Conservation (phyloP, 371 early-diverging fungal genomes). For the Rhizopus delemar region DNA sequence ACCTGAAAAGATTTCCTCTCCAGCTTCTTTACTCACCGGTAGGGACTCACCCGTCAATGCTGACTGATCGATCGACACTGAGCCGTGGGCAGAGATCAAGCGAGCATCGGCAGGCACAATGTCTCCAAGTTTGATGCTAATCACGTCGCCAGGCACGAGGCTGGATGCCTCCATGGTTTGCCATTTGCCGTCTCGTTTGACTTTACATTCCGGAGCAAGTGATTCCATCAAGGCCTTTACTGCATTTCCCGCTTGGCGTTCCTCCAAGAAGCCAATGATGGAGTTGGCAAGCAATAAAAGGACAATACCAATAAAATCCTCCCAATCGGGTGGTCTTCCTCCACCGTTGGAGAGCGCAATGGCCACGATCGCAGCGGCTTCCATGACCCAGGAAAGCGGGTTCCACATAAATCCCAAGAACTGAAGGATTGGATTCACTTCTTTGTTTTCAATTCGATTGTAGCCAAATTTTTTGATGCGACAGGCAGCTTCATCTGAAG, state of each 20-base stretch:
- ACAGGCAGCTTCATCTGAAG: slow-evolving; percentile 52
- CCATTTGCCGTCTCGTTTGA: slow-evolving; percentile 53
- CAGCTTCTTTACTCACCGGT: slow-evolving; percentile 61
- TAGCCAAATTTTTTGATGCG: slow-evolving; percentile 65
- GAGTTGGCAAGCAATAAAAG: slow-evolving; percentile 75
- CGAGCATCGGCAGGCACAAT: slow-evolving; percentile 71
- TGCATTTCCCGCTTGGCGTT: slow-evolving; percentile 68
- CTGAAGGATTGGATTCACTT: slow-evolving; percentile 71
- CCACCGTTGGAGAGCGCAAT: slow-evolving; percentile 65
- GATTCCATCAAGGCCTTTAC: slow-evolving; percentile 70
- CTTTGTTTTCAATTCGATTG: slow-evolving; percentile 67
- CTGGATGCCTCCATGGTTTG: slow-evolving; percentile 42
- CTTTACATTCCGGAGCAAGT: slow-evolving; percentile 68
- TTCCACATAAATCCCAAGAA: slow-evolving; percentile 82
- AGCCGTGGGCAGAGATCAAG: slow-evolving; percentile 41
- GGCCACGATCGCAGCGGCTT: slow-evolving; percentile 66
- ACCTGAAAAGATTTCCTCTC: slow-evolving; percentile 66
- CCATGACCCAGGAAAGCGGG: slow-evolving; percentile 72
- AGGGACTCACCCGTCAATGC: slow-evolving; percentile 80
- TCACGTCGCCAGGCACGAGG: slow-evolving; percentile 71
- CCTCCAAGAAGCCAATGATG: slow-evolving; percentile 78
- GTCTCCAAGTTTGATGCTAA: slow-evolving; percentile 69
- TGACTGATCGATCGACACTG: slow-evolving; percentile 69
- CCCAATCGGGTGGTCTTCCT: slow-evolving; percentile 67
- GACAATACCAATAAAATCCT: slow-evolving; percentile 76